Evolutionary conservation across 176 grass and related monocot species (phyloP).

Genomic region (Rhynchospora tenuis): DNA sequence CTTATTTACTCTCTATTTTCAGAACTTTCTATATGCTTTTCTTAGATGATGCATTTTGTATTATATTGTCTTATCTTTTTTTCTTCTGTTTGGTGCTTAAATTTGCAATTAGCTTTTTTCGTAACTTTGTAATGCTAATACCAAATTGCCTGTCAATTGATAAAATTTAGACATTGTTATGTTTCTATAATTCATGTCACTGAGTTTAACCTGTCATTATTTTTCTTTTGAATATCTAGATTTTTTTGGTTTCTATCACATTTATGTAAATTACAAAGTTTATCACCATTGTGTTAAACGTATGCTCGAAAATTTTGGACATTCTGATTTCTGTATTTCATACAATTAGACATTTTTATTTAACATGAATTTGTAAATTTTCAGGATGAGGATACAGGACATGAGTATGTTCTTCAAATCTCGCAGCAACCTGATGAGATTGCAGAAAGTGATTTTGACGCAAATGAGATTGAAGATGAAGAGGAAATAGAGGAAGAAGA

Average conservation of each 20-base stretch:
- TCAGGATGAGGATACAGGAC: conserved; percentile 63
- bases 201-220: background rate
- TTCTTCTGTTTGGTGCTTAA: background rate
- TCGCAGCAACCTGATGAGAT: conserved; percentile 35
- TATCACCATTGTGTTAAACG: background rate
- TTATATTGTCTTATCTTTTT: too few relatives aligned
- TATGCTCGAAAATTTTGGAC: too few relatives aligned
- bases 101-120: background rate
- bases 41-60: background rate
- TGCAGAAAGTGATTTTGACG: conserved; percentile 40
- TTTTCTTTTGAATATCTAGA: too few relatives aligned
- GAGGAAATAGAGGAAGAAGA: conserved; percentile 64
- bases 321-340: too few relatives aligned
- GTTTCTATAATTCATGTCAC: background rate
- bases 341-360: background rate
- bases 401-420: conserved; percentile 81
- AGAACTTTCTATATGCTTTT: background rate
- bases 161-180: background rate
- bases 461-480: conserved; percentile 29
- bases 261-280: background rate
- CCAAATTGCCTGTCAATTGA: background rate
- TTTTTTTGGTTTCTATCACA: background rate
- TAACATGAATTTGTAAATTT: background rate
- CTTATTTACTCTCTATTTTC: background rate
- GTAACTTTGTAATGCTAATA: background rate